Percentiles rank a stretch among this genome's conserved stretches.
Conservation (phyloP, 148 eudicot species). For the Cornus florida region DNA sequence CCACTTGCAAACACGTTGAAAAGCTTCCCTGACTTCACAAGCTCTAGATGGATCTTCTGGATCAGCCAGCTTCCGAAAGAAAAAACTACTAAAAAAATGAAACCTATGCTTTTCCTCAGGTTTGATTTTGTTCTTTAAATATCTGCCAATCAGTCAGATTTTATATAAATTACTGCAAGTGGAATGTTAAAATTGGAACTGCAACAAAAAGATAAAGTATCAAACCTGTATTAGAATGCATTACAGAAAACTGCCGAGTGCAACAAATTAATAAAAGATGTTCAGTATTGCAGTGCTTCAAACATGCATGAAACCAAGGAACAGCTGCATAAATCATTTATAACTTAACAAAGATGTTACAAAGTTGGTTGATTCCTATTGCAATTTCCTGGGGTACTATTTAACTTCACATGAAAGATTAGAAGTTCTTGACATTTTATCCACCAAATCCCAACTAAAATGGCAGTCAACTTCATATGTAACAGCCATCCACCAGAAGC, state of each 20-base stretch:
- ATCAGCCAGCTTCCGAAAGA: conserved; percentile 84
- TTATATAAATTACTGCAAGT: not conserved
- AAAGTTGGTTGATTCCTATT: no score
- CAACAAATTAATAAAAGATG: no score
- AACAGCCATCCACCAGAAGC: no score
- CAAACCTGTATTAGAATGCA: not conserved
- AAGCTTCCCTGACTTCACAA: conserved; percentile 67
- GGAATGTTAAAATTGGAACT: not conserved
- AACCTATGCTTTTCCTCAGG: conserved; percentile 51
- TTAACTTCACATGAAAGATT: no score
- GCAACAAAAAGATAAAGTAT: not conserved
- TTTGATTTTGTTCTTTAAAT: conserved; percentile 53
- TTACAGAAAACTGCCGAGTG: not conserved
- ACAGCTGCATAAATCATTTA: no score
- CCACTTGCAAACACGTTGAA: conserved; percentile 86
- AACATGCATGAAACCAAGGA: not conserved
- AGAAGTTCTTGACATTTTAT: no score
- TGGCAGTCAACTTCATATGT: no score
- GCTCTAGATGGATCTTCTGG: conserved; percentile 47
- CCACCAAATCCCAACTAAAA: no score
- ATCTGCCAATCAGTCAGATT: conserved; percentile 45
- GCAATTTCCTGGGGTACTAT: no score
- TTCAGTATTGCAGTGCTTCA: not conserved
- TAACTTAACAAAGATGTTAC: no score
- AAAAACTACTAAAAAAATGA: conserved; percentile 84